These are phyloP conservation scores for Eimeria acervulina DNA, from an alignment of 169 alveolate species.

Conservation along the genomic window DNA sequence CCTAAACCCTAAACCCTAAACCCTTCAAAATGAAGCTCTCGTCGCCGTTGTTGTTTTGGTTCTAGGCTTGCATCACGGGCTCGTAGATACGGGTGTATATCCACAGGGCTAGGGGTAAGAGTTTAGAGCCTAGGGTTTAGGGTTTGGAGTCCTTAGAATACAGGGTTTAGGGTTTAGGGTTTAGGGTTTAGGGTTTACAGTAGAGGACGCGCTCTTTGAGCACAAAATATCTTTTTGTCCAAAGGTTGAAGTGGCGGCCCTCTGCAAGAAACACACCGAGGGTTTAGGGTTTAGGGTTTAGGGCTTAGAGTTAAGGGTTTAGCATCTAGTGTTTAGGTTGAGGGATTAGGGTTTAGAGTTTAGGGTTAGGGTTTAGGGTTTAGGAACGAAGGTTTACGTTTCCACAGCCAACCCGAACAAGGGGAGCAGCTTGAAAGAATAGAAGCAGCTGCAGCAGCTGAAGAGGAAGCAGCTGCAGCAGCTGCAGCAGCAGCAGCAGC, in stretches of 20 bases:
- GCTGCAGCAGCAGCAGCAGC: too few relatives aligned
- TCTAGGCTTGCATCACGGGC: neutral
- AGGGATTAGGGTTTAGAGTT: too few relatives aligned
- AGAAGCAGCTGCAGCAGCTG: neutral
- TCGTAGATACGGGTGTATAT: neutral
- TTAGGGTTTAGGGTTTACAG: neutral
- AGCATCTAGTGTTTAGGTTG: neutral
- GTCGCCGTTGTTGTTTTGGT: neutral
- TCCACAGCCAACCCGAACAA: slow-evolving; percentile 36
- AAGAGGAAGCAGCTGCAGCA: too few relatives aligned
- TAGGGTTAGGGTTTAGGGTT: neutral
- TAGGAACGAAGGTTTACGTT: neutral
- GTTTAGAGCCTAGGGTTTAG: neutral
- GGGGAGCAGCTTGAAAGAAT: slow-evolving; percentile 9
- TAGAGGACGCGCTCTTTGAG: slow-evolving; percentile 41
- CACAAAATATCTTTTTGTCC: slow-evolving; percentile 33
- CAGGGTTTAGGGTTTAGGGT: slow-evolving; percentile 24
- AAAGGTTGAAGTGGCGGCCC: slow-evolving; percentile 58
- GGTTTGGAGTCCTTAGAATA: neutral
- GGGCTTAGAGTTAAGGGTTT: neutral
- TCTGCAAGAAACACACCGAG: neutral
- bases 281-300: slow-evolving; percentile 19
- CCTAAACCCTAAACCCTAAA: neutral
- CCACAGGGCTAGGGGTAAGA: neutral
- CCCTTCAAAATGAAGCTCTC: neutral